Conservation (phyloP, 441 rosid species). For the Croton laevigatus region DNA sequence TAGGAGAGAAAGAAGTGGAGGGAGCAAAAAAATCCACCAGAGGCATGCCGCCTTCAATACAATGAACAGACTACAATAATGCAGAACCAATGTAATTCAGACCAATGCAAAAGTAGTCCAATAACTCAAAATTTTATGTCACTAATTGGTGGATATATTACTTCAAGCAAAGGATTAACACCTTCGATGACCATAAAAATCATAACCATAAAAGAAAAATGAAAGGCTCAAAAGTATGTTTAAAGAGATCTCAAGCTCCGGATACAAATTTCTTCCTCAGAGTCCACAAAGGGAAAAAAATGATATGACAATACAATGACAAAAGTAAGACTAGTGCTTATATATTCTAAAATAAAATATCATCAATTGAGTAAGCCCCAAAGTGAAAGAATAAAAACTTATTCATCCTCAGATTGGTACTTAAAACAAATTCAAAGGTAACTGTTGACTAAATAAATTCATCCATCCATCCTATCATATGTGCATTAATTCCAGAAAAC, state of each 20-base stretch:
- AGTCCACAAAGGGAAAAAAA: neutral
- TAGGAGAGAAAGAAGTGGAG: too few species aligned
- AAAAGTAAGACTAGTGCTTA: neutral
- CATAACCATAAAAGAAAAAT: neutral
- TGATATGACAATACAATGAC: neutral
- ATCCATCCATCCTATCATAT: neutral
- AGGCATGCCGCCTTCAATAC: neutral
- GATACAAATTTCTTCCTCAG: neutral
- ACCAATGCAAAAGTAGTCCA: neutral
- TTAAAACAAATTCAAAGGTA: neutral
- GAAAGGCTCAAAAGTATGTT: neutral
- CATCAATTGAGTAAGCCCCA: neutral
- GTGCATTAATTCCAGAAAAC: neutral
- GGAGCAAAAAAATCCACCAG: neutral
- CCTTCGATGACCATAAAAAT: neutral
- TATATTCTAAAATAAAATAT: neutral
- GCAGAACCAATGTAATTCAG: neutral
- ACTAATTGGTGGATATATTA: neutral
- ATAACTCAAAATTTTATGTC: neutral
- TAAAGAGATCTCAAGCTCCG: neutral
- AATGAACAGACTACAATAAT: neutral
- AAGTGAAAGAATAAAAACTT: neutral
- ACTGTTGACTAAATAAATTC: neutral
- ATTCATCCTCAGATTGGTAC: neutral
- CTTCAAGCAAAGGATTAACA: neutral